Percentiles rank a stretch among this genome's conserved stretches.
These are phyloP conservation scores for Orbilia javanica DNA, from an alignment of 2,329 filamentous ascomycete species.

Conservation along the genomic window DNA sequence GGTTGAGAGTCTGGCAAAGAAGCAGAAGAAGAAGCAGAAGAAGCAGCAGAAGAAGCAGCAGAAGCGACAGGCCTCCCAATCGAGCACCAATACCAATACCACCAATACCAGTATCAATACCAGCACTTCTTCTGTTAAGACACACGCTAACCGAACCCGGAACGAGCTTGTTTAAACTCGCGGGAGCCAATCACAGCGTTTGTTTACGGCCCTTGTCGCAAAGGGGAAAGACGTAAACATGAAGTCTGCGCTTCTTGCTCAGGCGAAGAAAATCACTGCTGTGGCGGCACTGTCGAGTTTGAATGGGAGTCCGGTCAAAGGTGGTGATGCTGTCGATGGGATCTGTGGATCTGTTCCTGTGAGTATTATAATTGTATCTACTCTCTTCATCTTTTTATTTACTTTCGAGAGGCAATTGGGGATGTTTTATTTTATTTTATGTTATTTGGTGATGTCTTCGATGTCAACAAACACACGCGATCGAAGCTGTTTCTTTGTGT, in stretches of 20 bases:
- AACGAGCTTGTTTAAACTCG: too few relatives aligned
- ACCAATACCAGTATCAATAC: too few relatives aligned
- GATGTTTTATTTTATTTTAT: too few relatives aligned
- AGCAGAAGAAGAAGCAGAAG: not conserved
- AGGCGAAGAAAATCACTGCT: constrained; percentile 34
- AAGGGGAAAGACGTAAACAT: constrained; percentile 53
- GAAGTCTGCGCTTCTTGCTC: constrained; percentile 30
- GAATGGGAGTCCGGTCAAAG: constrained; percentile 17
- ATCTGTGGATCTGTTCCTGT: constrained; percentile 8
- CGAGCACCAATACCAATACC: too few relatives aligned
- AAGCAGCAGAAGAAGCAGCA: too few relatives aligned
- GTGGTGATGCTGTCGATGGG: not conserved
- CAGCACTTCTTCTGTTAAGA: too few relatives aligned
- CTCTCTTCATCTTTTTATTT: not conserved
- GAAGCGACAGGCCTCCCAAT: too few relatives aligned
- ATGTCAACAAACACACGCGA: constrained; percentile 25
- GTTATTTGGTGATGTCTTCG: not conserved
- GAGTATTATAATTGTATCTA: not conserved
- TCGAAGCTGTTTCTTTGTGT: constrained; percentile 35
- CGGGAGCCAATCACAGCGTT: constrained; percentile 44
- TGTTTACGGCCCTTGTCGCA: constrained; percentile 38
- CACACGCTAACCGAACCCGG: not conserved
- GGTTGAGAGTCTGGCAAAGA: not conserved
- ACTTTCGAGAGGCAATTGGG: too few relatives aligned
- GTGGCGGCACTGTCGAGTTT: constrained; percentile 42